Conservation (phyloP, 768 basidiomycete genomes). For the Cytidiella melzeri region DNA sequence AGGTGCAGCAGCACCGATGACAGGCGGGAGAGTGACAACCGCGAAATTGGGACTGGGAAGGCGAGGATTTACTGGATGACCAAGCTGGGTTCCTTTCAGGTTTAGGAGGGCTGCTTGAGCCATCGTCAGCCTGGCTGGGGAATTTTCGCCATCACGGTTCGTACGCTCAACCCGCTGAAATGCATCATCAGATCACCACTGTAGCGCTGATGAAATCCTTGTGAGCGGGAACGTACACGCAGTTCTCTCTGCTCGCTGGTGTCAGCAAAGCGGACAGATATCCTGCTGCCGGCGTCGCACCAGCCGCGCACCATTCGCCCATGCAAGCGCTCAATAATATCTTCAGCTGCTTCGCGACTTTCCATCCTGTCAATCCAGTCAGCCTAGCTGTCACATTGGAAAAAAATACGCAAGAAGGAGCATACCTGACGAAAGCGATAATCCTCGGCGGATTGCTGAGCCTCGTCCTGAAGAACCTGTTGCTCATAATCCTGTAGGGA, state of each 20-base stretch:
- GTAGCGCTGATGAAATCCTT: not conserved
- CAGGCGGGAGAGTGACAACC: conserved; percentile 3
- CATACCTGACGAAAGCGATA: conserved; percentile 76
- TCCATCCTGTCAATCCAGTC: conserved; percentile 45
- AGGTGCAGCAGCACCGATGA: not conserved
- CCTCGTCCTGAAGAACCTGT: conserved; percentile 74
- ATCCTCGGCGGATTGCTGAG: conserved; percentile 71
- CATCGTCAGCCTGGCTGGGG: conserved; percentile 63
- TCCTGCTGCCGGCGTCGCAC: conserved; percentile 70
- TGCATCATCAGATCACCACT: not conserved
- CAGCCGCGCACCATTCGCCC: conserved; percentile 76
- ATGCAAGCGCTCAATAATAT: conserved; percentile 71
- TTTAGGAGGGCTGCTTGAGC: conserved; percentile 76
- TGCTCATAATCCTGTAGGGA: conserved; percentile 68
- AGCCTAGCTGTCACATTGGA: conserved; percentile 1
- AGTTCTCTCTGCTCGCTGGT: conserved; percentile 73
- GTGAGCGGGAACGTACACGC: conserved; percentile 40
- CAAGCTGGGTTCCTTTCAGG: conserved; percentile 56
- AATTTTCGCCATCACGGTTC: conserved; percentile 53
- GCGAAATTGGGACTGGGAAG: conserved; percentile 18
- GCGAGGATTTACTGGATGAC: conserved; percentile 14
- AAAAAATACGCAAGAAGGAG: conserved; percentile 8
- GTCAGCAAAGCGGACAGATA: conserved; percentile 77
- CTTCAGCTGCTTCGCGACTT: conserved; percentile 64
- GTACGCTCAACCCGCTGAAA: conserved; percentile 56